phyloP scores from a whole-genome alignment of 495 filamentous ascomycete genomes.

The Xylaria acuta region DNA sequence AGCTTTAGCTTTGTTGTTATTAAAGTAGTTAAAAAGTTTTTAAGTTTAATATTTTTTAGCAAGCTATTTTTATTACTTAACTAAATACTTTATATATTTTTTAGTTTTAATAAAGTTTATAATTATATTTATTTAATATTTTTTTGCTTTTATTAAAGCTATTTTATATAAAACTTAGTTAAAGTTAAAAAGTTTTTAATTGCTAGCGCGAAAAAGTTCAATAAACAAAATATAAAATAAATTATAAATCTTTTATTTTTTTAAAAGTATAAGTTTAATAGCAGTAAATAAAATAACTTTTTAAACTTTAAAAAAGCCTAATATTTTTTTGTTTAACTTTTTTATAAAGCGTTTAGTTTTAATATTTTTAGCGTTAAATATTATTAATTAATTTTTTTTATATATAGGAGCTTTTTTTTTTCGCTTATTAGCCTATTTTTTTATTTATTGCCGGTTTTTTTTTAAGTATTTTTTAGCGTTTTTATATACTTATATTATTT shows the following conservation, averaged over 20 bases:
- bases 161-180: neutral
- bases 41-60: no score
- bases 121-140: neutral
- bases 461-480: neutral
- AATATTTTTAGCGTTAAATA: neutral
- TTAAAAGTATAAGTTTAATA: neutral
- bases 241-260: neutral
- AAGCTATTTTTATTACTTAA: no score
- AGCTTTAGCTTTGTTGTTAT: no score
- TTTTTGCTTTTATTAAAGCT: neutral
- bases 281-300: neutral
- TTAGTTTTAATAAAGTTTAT: neutral
- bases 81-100: neutral
- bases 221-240: neutral
- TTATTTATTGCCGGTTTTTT: no score
- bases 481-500: neutral
- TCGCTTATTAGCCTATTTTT: neutral
- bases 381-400: neutral
- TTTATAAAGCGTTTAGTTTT: neutral
- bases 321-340: neutral
- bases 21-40: no score
- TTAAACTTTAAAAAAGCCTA: neutral
- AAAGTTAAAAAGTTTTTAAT: neutral
- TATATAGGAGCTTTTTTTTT: neutral
- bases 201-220: neutral